Conservation (phyloP, 106 monocot genomes). For the Platanthera zijinensis region DNA sequence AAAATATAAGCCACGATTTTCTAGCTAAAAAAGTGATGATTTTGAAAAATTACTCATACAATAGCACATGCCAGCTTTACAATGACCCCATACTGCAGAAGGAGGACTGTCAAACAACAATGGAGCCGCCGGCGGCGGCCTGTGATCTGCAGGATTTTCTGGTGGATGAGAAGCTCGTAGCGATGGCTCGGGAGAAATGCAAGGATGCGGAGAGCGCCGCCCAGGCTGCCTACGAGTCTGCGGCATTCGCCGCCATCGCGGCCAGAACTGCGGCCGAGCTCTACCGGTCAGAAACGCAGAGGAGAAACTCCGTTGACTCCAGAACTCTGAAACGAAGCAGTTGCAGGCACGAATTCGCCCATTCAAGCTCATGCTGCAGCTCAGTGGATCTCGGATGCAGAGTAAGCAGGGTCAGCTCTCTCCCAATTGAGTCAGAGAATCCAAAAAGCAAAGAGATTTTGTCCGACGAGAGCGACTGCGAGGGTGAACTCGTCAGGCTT, state of each 20-base stretch:
- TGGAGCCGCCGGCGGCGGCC: too few relatives aligned
- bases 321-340: background rate
- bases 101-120: background rate
- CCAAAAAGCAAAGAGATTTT: background rate
- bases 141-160: background rate
- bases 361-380: conserved; percentile 10
- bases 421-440: background rate
- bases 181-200: conserved; percentile 4
- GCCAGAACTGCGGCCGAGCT: conserved; percentile 60
- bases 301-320: conserved; percentile 5
- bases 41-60: too few relatives aligned
- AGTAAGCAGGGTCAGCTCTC: background rate
- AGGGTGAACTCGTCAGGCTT: background rate
- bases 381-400: background rate
- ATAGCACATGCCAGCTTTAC: too few relatives aligned
- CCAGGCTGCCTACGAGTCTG: conserved; percentile 64
- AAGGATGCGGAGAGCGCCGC: conserved; percentile 58
- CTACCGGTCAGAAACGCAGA: conserved; percentile 27
- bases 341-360: background rate
- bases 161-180: background rate
- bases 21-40: background rate
- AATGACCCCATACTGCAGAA: background rate
- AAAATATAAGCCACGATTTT: too few relatives aligned
- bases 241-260: conserved; percentile 60
- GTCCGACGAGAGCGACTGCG: conserved; percentile 10